phyloP scores from a whole-genome alignment of 2,329 filamentous ascomycete genomes.

The Hirsutella rhossiliensis region DNA sequence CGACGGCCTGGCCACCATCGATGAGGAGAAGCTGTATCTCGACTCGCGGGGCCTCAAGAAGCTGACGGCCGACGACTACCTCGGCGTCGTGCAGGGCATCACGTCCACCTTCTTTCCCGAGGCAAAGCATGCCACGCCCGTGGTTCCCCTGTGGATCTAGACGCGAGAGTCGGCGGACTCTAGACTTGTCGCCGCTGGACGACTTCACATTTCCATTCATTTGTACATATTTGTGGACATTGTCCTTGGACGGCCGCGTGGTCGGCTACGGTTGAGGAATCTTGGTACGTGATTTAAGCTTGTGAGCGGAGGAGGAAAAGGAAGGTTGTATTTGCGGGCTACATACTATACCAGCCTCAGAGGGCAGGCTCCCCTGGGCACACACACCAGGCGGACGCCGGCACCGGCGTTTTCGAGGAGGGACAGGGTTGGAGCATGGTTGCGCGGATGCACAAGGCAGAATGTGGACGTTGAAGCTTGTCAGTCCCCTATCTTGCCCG shows the following conservation, averaged over 20 bases:
- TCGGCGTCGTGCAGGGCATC: slow-evolving; percentile 64
- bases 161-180: not conserved
- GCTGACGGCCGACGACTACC: slow-evolving; percentile 72
- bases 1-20: slow-evolving; percentile 45
- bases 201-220: not conserved
- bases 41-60: slow-evolving; percentile 56
- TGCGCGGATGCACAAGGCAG: not conserved
- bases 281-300: not conserved
- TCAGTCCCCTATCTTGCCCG: not conserved
- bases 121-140: slow-evolving; percentile 16
- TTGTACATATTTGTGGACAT: slow-evolving; percentile 19
- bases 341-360: slow-evolving; percentile 5
- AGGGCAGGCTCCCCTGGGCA: slow-evolving; percentile 1
- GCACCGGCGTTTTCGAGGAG: slow-evolving; percentile 3
- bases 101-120: slow-evolving; percentile 47
- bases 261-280: not conserved
- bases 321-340: slow-evolving; percentile 1
- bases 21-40: slow-evolving; percentile 58
- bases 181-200: slow-evolving; percentile 2
- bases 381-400: not conserved
- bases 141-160: slow-evolving; percentile 38
- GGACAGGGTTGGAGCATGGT: slow-evolving; percentile 1
- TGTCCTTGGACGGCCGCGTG: not conserved
- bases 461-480: not conserved
- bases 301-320: not conserved